Evolutionary conservation across 2,329 filamentous ascomycete genomes (phyloP), one percentile per base, ranked within the genome.

Genomic region (Talaromyces sp.): DNA sequence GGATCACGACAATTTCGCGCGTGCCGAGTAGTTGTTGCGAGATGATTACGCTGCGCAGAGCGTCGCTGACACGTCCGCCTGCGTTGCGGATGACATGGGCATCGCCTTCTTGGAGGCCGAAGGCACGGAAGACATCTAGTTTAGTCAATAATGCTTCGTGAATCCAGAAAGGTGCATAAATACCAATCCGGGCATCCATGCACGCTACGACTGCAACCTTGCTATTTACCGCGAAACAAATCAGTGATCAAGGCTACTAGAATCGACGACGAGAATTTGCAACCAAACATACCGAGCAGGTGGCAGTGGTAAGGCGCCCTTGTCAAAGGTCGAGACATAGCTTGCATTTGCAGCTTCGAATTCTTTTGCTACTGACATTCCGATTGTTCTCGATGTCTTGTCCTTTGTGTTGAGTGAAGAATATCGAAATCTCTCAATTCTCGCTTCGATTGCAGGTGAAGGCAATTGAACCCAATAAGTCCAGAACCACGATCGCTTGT

Each of bases 21-120:
- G 91, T 95, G 8, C 88, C 89, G 0, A 95, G 83, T 7, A 93
- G 80, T 73, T 93, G 90, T 76, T 95, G 82, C 0, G 89, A 92
- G 70, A 95, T 91, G 65, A 93, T 75, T 62, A 95, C 83, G 21
- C 86, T 90, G 58, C 91, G 87, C 7, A 93, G 80, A 0, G 87
- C 88, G 62, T 93, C 90, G 40, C 80, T 77, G 1, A 85, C 87
- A 16, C 83, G 86, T 1, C 81, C 89, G 2, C 88, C 88, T 9
- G 87, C 88, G 68, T 92, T 93, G 63, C 90, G 86, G 64, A 92
- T 88, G 35, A 92, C 85, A 74, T 95, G 90, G 0, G 90, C 91
- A 66, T 92, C 89, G 44, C 91, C 90, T 18, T 91, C 83, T 21
- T 82, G 78, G 63, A 93, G 88, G 8, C 87, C 88, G 60, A 92